Base-by-base conservation (phyloP, 257 asterid genomes). In the Solanum chmielewskii region DNA sequence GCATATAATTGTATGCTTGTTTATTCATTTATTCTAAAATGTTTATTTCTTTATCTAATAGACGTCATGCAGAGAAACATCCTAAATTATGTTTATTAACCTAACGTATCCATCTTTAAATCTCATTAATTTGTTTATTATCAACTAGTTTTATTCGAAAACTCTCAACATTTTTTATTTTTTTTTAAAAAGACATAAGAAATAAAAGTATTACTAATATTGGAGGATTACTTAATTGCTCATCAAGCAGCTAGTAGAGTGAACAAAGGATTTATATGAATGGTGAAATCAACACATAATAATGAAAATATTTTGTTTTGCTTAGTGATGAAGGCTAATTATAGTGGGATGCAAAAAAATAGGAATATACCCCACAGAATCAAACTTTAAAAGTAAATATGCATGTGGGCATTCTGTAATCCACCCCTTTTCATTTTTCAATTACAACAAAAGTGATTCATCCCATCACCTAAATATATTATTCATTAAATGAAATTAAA, bases 401-500 rank as follows among this genome's bases (percentile, higher is more conserved):
- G 85, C 70, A 81, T 81, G 85, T 81, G 85, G 85, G 70, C 44
- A 49, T 81, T 49, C 85, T 81, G 85, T 81, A 81, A 81, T 81
- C 85, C 85, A 81, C 45, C 69, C 69, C 85, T 81, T 81, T 49
- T 49, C 69, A 49, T 49, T 81, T 78, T 81, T 49, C 31, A 81
- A 81, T 81, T 78, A 45, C 20, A 49, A 49, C 25, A 49, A 49
- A 81, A 49, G 85, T 80, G 25, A 49, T 31, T 49, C 20, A 81
- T 49, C 70, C 31, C 45, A 81, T 81, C 85, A 81, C 16, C 12
- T 8, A 49, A 49, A 49, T 81, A 29, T 3, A 47, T 49, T 81
- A 81, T 20, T 81, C 42, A 31, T 41, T 7, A 42, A 1, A 13
- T 81, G 42, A 59, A 78, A 81, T 77, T 7, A 41, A 29, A 47